Evolutionary conservation across 2,329 filamentous ascomycete species (phyloP), one percentile per base, ranked within the genome.

Genomic region (Fusarium fujikuroi): DNA sequence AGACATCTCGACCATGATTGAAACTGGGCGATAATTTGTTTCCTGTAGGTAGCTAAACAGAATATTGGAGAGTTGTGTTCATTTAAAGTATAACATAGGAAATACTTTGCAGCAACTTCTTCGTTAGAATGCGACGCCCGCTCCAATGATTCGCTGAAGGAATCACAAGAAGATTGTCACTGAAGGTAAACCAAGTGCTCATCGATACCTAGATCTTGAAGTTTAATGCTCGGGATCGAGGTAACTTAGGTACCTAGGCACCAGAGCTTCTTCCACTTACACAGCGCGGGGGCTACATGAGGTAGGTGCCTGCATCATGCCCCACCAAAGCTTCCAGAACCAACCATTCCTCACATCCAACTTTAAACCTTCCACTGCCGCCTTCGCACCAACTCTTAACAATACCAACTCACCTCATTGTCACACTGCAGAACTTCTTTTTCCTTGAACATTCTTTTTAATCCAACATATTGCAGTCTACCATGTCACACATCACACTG

Each of bases 401-500:
- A 39, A 37, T 15, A 40, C n/a, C 23, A 15, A 18, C 25, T n/a
- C 12, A 16, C 23, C 12, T 19, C 12, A 10, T 34, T 21, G 23
- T 9, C 40, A 28, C 30, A 21, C 9, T 30, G 37, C 19, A 21
- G 14, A 40, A 18, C 16, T 49, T 9, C 16, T 23, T 5, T 23
- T 5, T 5, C 23, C 25, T 42, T 18, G 1, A n/a, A 16, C 6
- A 11, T 23, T 23, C 21, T 25, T 34, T 16, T 9, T 14, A 19
- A 40, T n/a, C 25, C 39, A 32, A 9, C 21, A 25, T 14, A 67
- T 42, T n/a, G 28, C 43, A 34, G 18, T 11, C 14, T n/a, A 46
- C 30, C 54, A 91, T 91, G 88, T 87, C 88, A 10, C 80, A 86
- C 72, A 83, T 84, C 68, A 85, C 82, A 4, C 75, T 84, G n/a